phyloP scores from a whole-genome alignment of 495 filamentous ascomycete genomes.

The Penicillium nucicola region DNA sequence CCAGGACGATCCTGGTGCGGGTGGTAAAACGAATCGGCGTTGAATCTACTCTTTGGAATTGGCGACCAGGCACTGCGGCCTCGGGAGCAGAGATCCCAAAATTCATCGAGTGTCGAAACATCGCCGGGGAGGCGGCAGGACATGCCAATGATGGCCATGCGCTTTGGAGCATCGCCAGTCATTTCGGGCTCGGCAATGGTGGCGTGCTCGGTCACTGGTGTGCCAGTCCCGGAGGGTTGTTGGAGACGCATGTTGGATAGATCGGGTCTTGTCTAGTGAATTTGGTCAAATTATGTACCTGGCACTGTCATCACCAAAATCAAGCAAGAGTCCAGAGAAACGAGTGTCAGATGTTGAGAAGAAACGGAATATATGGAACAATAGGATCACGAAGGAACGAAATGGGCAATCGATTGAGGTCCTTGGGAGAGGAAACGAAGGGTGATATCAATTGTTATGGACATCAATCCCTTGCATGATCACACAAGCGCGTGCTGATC shows the following conservation, averaged over 20 bases:
- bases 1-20: slow-evolving; percentile 29
- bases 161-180: slow-evolving; percentile 13
- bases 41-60: slow-evolving; percentile 34
- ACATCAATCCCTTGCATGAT: slow-evolving; percentile 11
- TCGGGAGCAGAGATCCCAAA: slow-evolving; percentile 50
- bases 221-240: slow-evolving; percentile 16
- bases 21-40: slow-evolving; percentile 44
- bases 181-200: background rate
- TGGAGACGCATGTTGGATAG: slow-evolving; percentile 18
- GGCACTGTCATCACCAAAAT: slow-evolving; percentile 1
- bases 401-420: background rate
- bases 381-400: slow-evolving; percentile 8
- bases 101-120: slow-evolving; percentile 51
- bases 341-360: background rate
- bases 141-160: slow-evolving; percentile 48
- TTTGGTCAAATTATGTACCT: slow-evolving; percentile 15
- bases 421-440: background rate
- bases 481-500: slow-evolving; percentile 10
- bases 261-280: background rate
- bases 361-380: slow-evolving; percentile 1
- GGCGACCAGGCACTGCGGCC: slow-evolving; percentile 27
- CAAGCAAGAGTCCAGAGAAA: slow-evolving; percentile 6
- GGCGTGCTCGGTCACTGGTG: slow-evolving; percentile 1
- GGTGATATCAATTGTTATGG: slow-evolving; percentile 5
- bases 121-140: slow-evolving; percentile 46